phyloP scores from a whole-genome alignment of 352 stramenopile species.

The Pythium monospermum region DNA sequence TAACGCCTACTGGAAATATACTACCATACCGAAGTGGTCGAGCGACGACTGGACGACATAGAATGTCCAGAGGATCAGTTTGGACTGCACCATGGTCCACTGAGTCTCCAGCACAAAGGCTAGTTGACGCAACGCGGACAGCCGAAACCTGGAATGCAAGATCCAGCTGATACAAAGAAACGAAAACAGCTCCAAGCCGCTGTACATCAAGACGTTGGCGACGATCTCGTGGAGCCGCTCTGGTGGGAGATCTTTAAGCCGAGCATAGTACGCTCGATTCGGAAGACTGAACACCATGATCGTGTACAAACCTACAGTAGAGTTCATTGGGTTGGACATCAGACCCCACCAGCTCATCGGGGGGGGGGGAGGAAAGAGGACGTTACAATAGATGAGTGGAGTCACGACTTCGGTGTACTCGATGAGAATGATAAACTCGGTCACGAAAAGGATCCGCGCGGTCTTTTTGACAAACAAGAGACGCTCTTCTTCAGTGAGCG shows the following conservation, averaged over 20 bases:
- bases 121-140: slow-evolving; percentile 26
- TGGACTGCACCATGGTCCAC: slow-evolving; percentile 23
- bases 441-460: slow-evolving; percentile 1
- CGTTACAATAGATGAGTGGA: slow-evolving; percentile 15
- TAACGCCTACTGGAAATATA: too few relatives aligned
- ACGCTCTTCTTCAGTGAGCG: background rate
- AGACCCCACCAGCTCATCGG: background rate
- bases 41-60: slow-evolving; percentile 28
- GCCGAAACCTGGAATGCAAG: slow-evolving; percentile 20
- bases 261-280: slow-evolving; percentile 31
- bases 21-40: slow-evolving; percentile 21
- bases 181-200: slow-evolving; percentile 30
- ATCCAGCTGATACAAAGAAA: slow-evolving; percentile 23
- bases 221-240: slow-evolving; percentile 19
- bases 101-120: slow-evolving; percentile 28
- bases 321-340: background rate
- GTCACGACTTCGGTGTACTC: slow-evolving; percentile 13
- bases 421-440: slow-evolving; percentile 12
- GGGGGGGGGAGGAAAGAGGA: too few relatives aligned
- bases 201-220: slow-evolving; percentile 33
- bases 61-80: slow-evolving; percentile 32
- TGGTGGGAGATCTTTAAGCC: slow-evolving; percentile 14
- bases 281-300: slow-evolving; percentile 11
- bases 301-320: slow-evolving; percentile 5
- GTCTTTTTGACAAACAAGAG: slow-evolving; percentile 13